Evolutionary conservation across 805 yeast genomes (phyloP), one percentile per base, ranked within the genome.

Genomic region (Kockiozyma suomiensis): DNA sequence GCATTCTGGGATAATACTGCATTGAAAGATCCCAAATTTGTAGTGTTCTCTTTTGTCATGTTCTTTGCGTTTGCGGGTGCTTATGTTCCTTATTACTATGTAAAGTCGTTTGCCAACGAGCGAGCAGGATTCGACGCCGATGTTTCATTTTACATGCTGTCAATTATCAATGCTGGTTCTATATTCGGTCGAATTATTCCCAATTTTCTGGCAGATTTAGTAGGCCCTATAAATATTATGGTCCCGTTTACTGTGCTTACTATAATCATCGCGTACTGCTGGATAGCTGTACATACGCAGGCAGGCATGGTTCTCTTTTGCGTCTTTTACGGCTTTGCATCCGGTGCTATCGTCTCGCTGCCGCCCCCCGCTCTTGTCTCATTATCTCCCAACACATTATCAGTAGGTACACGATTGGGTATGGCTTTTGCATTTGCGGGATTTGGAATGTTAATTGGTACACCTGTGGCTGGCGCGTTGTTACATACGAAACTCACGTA

Each of bases 381-480:
- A n/a, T 40, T 60, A 12, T 70, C 72, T 7, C 55, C 66, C 0
- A 66, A 71, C 52, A 38, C 70, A 40, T 53, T 64, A 8, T 28
- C 66, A 21, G 61, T 70, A 19, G 75, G 75, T 3, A 67, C 68
- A 2, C 63, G 75, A 8, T 87, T 89, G 90, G 88, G 88, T 1
- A 58, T 84, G 51, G 80, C 89, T 0, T 76, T 88, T 42, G 75
- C 81, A 6, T 67, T 79, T 7, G 84, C 87, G 43, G 79, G 92
- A 0, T 78, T 81, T 66, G 84, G 81, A 0, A 49, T 66, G 30
- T 65, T 73, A 15, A 54, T 70, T 1, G 75, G 74, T 0, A 68
- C 73, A 2, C 73, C 75, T 3, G 45, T 70, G 13, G 73, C 72
- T 1, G 75, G 75, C 8, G 70, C 70, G 4, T 28, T 67, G 25